These are phyloP conservation scores for Pichia sp. DNA, from an alignment of 1,139 yeast species.

Conservation along the genomic window DNA sequence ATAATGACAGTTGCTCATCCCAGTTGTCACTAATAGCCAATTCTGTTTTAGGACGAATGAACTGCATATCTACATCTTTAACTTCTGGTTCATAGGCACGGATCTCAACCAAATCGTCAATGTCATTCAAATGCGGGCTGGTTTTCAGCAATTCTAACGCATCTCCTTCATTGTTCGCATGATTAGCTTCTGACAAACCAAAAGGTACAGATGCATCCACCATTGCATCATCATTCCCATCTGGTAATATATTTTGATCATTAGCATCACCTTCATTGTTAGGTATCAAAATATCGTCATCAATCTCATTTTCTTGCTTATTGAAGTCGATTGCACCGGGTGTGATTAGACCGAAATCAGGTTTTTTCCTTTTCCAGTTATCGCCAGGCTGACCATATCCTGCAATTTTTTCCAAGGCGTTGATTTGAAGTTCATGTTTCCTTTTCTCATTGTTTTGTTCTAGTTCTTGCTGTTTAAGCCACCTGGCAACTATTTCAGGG, in stretches of 20 bases:
- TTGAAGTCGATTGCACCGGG: conserved; percentile 26
- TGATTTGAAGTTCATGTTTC: conserved; percentile 22
- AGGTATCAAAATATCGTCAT: conserved; percentile 11
- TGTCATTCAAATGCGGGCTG: conserved; percentile 3
- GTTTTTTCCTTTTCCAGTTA: conserved; percentile 21
- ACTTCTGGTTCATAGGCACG: conserved; percentile 66
- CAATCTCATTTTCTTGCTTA: conserved; percentile 7
- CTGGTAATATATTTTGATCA: neutral
- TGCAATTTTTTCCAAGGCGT: conserved; percentile 22
- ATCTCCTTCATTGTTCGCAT: neutral
- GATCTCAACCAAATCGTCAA: conserved; percentile 43
- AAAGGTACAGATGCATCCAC: conserved; percentile 14
- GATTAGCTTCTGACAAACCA: conserved; percentile 6
- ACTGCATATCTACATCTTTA: conserved; percentile 41
- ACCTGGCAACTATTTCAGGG: conserved; percentile 33
- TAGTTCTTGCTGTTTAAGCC: conserved; percentile 34
- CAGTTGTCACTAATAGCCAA: conserved; percentile 56
- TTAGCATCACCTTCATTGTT: conserved; percentile 7
- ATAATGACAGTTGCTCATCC: conserved; percentile 57
- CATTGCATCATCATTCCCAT: conserved; percentile 11
- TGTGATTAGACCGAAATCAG: conserved; percentile 13
- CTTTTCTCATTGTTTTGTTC: conserved; percentile 28
- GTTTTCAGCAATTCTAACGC: conserved; percentile 1
- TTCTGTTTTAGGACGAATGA: conserved; percentile 38
- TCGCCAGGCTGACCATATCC: conserved; percentile 21